Evolutionary conservation across 1,284 basidiomycete species (phyloP), one percentile per base, ranked within the genome.

Genomic region (Singerocomus inundabilis): DNA sequence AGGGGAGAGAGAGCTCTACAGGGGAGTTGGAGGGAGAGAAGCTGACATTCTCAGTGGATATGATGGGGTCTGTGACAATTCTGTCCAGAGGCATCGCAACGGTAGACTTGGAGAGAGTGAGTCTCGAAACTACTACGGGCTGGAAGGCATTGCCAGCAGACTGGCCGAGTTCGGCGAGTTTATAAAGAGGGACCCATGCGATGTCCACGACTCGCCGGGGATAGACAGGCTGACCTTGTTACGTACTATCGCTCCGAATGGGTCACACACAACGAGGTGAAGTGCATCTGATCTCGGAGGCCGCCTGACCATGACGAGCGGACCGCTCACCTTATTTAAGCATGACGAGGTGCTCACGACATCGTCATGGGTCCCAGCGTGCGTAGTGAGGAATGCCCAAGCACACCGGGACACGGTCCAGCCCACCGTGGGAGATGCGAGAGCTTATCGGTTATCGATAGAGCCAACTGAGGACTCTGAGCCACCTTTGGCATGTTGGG

Each of bases 31-130:
- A 49, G 35, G 65, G 61, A 25, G 68, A 54, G 53, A 68, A 68
- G 3, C 53, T 21, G 12, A 51, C 50, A 52, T 70, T 70, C 48
- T 66, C 64, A 24, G 66, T 64, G 10, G 68, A 69, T 43, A 70
- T 70, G 34, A 67, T 67, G 31, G 68, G 67, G 41, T 66, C 64
- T 0, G 67, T 67, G 40, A 59, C 35, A 28, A 68, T 69, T 40
- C 67, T 66, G 54, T 70, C 68, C 32, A 68, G 53, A 6, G 49
- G 40, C 66, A 69, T 66, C 2, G 55, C 35, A 24, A 21, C 39
- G 21, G 37, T 44, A 5, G 34, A 43, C n/a, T 46, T 37, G 44
- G 35, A 29, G n/a, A n/a, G n/a, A n/a, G n/a, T n/a, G n/a, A 11
- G 40, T 30, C 11, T 29, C 30, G 12, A 26, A 36, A 26, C 29